These are phyloP conservation scores for Coccomyxa sp. DNA, from an alignment of 139 green algal genomes.

Conservation along the genomic window DNA sequence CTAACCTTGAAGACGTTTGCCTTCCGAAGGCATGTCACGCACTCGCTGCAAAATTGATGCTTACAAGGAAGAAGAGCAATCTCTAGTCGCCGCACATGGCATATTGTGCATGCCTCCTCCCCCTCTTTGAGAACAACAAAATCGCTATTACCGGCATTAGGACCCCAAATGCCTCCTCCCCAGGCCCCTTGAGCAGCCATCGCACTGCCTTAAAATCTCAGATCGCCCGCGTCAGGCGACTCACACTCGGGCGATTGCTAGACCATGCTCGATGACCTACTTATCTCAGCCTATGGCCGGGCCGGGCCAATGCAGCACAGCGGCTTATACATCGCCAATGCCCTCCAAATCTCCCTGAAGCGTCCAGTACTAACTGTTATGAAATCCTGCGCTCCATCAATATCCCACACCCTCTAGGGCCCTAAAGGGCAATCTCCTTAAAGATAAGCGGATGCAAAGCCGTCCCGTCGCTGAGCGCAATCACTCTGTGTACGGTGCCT, in stretches of 20 bases:
- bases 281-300: not conserved
- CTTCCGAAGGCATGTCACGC: conserved; percentile 7
- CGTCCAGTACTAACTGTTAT: no score
- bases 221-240: no score
- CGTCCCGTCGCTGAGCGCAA: no score
- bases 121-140: conserved; percentile 5
- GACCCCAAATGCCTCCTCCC: not conserved
- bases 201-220: no score
- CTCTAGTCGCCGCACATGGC: not conserved
- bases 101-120: conserved; percentile 11
- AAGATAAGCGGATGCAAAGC: no score
- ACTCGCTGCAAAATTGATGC: conserved; percentile 15
- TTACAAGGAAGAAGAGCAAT: conserved; percentile 15
- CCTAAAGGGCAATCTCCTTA: no score
- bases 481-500: no score
- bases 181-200: not conserved
- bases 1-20: conserved; percentile 26
- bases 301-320: no score
- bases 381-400: no score
- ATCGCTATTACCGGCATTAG: not conserved
- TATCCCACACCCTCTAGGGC: no score
- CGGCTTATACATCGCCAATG: no score
- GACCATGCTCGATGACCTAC: not conserved
- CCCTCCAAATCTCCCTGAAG: no score
- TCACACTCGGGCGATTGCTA: not conserved